Base-by-base conservation (phyloP, 139 green algal genomes). In the Deuterostichococcus epilithicus region DNA sequence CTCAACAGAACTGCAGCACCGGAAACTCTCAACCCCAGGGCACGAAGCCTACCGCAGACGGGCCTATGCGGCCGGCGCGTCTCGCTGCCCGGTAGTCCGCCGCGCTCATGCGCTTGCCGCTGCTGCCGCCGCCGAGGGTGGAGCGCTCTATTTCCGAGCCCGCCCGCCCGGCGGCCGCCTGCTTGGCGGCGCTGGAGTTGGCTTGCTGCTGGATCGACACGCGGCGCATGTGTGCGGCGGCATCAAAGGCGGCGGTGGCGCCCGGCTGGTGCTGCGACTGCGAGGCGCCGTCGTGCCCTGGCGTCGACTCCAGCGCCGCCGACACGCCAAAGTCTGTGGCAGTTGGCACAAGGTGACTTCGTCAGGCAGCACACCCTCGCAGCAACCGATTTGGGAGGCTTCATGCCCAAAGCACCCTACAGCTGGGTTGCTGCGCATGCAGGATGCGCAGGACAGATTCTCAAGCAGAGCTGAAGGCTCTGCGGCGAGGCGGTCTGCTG, bases 301-400 rank as follows among this genome's bases (percentile, higher is more conserved):
- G 52, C 13, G 52, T 63, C 13, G 52, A 13, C 79, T 87, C 81
- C 77, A 86, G 83, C 36, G 67, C 68, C 25, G 88, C 86, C 44
- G 85, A 82, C 22, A 93, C 88, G 34, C 88, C 88, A 85, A 91
- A 92, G 77, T 93, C 88, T 18, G 52, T 52, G 42, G 13, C 42
- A 52, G 42, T 13, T 52, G n/a, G n/a, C n/a, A n/a, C n/a, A n/a
- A n/a, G n/a, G n/a, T n/a, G n/a, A n/a, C n/a, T n/a, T n/a, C n/a
- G n/a, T n/a, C n/a, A n/a, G n/a, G n/a, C n/a, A n/a, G n/a, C n/a
- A n/a, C n/a, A n/a, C n/a, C n/a, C n/a, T n/a, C n/a, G n/a, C n/a
- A n/a, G n/a, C n/a, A n/a, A n/a, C n/a, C n/a, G n/a, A n/a, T n/a
- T n/a, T n/a, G n/a, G n/a, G n/a, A n/a, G n/a, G n/a, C n/a, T n/a